These are phyloP conservation scores for Skeletonema potamos DNA, from an alignment of 108 stramenopile genomes.

Conservation along the genomic window DNA sequence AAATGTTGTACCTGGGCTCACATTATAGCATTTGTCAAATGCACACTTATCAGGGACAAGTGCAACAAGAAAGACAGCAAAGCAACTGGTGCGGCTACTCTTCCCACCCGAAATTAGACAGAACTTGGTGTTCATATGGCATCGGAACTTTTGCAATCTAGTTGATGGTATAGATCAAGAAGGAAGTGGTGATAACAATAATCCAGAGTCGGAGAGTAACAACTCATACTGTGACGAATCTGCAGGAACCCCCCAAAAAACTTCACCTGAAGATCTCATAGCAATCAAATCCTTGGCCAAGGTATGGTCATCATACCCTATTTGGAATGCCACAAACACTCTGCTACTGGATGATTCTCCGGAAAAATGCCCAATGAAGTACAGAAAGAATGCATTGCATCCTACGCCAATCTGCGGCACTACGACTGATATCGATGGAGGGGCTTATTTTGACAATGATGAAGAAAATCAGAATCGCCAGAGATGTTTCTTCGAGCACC, in stretches of 20 bases:
- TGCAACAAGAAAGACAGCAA: slow-evolving; percentile 70
- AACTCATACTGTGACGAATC: not conserved
- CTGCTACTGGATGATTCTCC: slow-evolving; percentile 82
- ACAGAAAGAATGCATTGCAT: slow-evolving; percentile 63
- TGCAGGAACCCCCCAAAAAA: not conserved
- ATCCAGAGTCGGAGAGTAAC: not conserved
- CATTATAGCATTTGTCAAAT: not conserved
- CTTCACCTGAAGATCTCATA: slow-evolving; percentile 27
- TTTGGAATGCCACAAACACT: slow-evolving; percentile 79
- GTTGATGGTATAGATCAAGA: slow-evolving; percentile 8
- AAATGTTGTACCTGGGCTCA: not conserved
- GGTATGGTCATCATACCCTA: slow-evolving; percentile 69
- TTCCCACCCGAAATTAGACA: slow-evolving; percentile 52
- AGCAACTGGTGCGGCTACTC: slow-evolving; percentile 46
- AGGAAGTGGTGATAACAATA: not conserved
- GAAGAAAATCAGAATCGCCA: slow-evolving; percentile 34
- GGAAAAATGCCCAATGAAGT: slow-evolving; percentile 59
- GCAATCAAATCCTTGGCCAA: slow-evolving; percentile 69
- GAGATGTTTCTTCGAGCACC: slow-evolving; percentile 25
- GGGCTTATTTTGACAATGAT: slow-evolving; percentile 17
- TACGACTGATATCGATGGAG: slow-evolving; percentile 1
- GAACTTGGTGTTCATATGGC: slow-evolving; percentile 75
- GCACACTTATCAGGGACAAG: slow-evolving; percentile 41
- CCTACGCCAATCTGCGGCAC: slow-evolving; percentile 71
- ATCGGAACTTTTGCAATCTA: slow-evolving; percentile 49